phyloP scores from a whole-genome alignment of 1,139 yeast genomes.

The Petasospora fabianii region DNA sequence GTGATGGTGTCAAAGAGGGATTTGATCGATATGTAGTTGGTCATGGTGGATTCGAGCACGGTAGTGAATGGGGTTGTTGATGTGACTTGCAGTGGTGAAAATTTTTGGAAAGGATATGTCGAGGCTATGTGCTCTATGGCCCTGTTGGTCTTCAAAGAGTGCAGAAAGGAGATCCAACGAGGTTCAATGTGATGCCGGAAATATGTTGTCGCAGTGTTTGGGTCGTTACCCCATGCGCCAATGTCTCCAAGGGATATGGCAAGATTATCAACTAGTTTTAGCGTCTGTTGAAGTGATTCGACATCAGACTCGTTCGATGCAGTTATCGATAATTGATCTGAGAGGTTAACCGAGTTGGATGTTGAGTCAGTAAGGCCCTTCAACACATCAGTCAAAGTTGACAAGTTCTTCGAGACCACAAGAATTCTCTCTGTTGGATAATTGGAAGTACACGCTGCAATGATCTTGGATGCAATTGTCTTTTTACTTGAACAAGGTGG shows the following conservation, averaged over 20 bases:
- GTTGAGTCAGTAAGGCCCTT: conserved; percentile 7
- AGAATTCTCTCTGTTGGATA: conserved; percentile 34
- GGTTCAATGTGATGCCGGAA: conserved; percentile 32
- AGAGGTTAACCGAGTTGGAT: background rate
- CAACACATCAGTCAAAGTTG: conserved; percentile 25
- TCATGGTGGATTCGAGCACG: background rate
- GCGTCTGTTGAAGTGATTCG: conserved; percentile 19
- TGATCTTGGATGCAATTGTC: conserved; percentile 17
- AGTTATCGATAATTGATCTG: conserved; percentile 8
- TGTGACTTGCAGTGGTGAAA: conserved; percentile 14
- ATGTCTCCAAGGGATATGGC: conserved; percentile 34
- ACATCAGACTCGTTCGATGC: background rate
- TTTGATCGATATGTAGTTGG: conserved; percentile 14
- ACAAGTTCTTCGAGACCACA: conserved; percentile 32
- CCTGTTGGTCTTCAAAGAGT: conserved; percentile 9
- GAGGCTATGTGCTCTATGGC: conserved; percentile 8
- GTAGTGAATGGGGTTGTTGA: background rate
- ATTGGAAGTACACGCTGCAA: conserved; percentile 29
- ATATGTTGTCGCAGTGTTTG: conserved; percentile 40
- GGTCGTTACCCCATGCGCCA: conserved; percentile 41
- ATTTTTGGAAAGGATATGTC: conserved; percentile 32
- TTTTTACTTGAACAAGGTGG: conserved; percentile 49
- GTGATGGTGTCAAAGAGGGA: conserved; percentile 31
- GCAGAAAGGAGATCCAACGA: conserved; percentile 32
- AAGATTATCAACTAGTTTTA: conserved; percentile 33